Conservation (phyloP, 805 yeast genomes). For the Candida hungchunana region DNA sequence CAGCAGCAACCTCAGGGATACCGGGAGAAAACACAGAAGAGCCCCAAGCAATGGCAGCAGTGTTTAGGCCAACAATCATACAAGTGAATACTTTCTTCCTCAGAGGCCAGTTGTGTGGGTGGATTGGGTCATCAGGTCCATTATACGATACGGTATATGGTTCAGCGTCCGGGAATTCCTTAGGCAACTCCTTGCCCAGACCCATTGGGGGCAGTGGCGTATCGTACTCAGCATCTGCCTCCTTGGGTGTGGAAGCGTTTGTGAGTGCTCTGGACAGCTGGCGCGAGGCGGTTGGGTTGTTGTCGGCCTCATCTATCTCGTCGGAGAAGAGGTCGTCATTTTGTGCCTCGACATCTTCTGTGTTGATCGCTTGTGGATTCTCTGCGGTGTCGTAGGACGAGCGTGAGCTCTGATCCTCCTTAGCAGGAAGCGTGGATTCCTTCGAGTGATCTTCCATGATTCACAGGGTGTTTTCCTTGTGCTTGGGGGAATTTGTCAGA, state of each 20-base stretch:
- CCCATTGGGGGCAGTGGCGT: conserved; percentile 59
- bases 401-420: conserved; percentile 1
- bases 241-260: conserved; percentile 28
- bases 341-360: conserved; percentile 7
- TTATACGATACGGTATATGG: conserved; percentile 71
- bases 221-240: conserved; percentile 29
- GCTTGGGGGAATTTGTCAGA: no score
- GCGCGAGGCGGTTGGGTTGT: conserved; percentile 23
- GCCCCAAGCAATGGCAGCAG: conserved; percentile 62
- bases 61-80: conserved; percentile 42
- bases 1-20: conserved; percentile 40
- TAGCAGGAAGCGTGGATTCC: conserved; percentile 10
- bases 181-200: conserved; percentile 42
- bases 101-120: conserved; percentile 75
- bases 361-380: conserved; percentile 1
- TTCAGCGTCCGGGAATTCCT: conserved; percentile 51
- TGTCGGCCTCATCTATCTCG: conserved; percentile 11
- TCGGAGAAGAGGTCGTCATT: conserved; percentile 5
- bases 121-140: conserved; percentile 74
- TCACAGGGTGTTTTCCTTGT: no score
- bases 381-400: not conserved
- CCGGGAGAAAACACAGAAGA: conserved; percentile 80
- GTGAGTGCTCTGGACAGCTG: conserved; percentile 41
- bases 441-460: conserved; percentile 6
- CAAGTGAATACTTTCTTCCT: conserved; percentile 43